phyloP scores from a whole-genome alignment of 225 moss, liverwort and hornwort species.

The Bryoerythrophyllum caledonicum region DNA sequence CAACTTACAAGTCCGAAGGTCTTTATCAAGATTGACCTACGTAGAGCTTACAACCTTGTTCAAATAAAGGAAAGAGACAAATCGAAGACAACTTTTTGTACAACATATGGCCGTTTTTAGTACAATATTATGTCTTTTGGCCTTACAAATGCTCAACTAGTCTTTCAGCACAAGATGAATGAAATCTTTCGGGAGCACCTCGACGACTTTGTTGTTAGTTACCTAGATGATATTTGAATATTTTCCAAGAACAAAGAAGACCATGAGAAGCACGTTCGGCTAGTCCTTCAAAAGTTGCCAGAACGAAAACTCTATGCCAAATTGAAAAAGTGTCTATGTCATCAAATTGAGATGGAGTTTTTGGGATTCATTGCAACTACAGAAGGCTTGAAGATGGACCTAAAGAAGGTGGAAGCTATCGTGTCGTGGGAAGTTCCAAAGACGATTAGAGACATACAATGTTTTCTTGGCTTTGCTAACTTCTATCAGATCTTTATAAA shows the following conservation, averaged over 20 bases:
- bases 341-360: too few species aligned
- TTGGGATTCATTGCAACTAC: too few species aligned
- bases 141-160: background rate
- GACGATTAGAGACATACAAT: background rate
- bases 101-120: background rate
- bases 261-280: background rate
- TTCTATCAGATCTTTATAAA: background rate
- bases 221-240: background rate
- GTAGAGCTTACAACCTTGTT: too few species aligned
- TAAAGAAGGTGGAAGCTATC: background rate
- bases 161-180: background rate
- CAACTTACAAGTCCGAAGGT: too few species aligned
- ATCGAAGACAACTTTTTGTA: background rate
- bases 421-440: background rate
- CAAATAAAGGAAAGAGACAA: background rate
- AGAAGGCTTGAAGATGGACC: background rate
- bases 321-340: too few species aligned
- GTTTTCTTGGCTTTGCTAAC: background rate
- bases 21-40: too few species aligned
- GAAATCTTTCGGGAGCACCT: background rate
- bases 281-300: too few species aligned
- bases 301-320: too few species aligned
- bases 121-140: background rate
- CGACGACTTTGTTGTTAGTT: background rate
- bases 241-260: background rate